phyloP scores from a whole-genome alignment of 2,329 filamentous ascomycete species.

The Aspergillus tubingensis region DNA sequence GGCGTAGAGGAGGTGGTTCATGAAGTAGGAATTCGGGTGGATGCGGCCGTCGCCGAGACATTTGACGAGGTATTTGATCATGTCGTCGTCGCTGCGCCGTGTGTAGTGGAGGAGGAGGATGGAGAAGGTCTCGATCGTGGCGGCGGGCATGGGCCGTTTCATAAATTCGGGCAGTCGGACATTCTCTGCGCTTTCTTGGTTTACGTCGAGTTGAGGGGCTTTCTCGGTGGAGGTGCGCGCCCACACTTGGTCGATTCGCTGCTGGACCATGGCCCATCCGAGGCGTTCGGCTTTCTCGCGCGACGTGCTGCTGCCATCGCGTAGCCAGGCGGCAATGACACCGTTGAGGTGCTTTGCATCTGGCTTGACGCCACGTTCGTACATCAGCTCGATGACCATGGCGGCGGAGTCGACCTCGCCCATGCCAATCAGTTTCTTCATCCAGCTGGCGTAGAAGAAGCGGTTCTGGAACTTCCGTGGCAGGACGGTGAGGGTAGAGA shows the following conservation, averaged over 20 bases:
- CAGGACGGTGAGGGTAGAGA: slow-evolving; percentile 53
- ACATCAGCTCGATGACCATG: slow-evolving; percentile 75
- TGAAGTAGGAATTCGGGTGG: slow-evolving; percentile 69
- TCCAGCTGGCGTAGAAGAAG: slow-evolving; percentile 86
- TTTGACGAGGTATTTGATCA: slow-evolving; percentile 62
- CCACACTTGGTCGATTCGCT: slow-evolving; percentile 65
- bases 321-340: slow-evolving; percentile 75
- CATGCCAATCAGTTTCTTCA: slow-evolving; percentile 77
- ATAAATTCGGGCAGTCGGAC: slow-evolving; percentile 41
- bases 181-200: slow-evolving; percentile 24
- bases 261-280: slow-evolving; percentile 75
- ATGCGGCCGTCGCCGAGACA: slow-evolving; percentile 66
- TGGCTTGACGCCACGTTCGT: slow-evolving; percentile 65
- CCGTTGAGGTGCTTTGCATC: slow-evolving; percentile 79
- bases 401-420: slow-evolving; percentile 70
- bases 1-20: slow-evolving; percentile 75
- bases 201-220: slow-evolving; percentile 31
- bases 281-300: slow-evolving; percentile 65
- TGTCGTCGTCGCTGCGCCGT: slow-evolving; percentile 59
- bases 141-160: slow-evolving; percentile 53
- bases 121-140: slow-evolving; percentile 76
- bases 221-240: slow-evolving; percentile 27
- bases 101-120: slow-evolving; percentile 73
- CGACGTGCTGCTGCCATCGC: slow-evolving; percentile 58
- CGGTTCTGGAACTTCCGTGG: slow-evolving; percentile 64